These are phyloP conservation scores for Penicillium pulvis DNA, from an alignment of 495 filamentous ascomycete species.

Conservation along the genomic window DNA sequence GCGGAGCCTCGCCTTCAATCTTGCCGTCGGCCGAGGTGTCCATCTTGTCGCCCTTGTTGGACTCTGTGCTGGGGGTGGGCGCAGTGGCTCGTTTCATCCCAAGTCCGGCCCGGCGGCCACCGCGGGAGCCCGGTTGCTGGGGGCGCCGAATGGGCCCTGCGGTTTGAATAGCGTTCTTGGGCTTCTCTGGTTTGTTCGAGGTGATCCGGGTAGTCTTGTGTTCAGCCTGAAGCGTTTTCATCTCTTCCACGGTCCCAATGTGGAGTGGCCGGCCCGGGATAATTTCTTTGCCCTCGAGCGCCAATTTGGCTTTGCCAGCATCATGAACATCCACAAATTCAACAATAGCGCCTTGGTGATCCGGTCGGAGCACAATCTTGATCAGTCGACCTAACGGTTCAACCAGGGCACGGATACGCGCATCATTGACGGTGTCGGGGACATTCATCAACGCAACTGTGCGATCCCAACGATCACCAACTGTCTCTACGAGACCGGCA, in stretches of 20 bases:
- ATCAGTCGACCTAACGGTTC: conserved; percentile 59
- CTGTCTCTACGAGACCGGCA: conserved; percentile 25
- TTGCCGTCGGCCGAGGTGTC: conserved; percentile 37
- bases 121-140: conserved; percentile 44
- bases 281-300: conserved; percentile 72
- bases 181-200: conserved; percentile 43
- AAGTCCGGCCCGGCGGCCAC: conserved; percentile 54
- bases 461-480: conserved; percentile 49
- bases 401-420: conserved; percentile 59
- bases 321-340: conserved; percentile 72
- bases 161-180: conserved; percentile 49
- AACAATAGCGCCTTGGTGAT: conserved; percentile 84
- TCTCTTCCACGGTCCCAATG: conserved; percentile 67
- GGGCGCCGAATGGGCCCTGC: conserved; percentile 60
- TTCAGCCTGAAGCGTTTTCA: conserved; percentile 64
- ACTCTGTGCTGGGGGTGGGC: conserved; percentile 3
- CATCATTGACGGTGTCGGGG: conserved; percentile 67
- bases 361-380: conserved; percentile 62
- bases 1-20: conserved; percentile 23
- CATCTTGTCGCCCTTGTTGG: conserved; percentile 42
- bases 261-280: conserved; percentile 62
- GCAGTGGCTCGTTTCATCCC: conserved; percentile 54
- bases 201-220: conserved; percentile 52
- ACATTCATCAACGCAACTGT: conserved; percentile 61
- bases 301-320: conserved; percentile 74